Conservation (phyloP, 2,329 filamentous ascomycete species). For the Penicillium crustosum region DNA sequence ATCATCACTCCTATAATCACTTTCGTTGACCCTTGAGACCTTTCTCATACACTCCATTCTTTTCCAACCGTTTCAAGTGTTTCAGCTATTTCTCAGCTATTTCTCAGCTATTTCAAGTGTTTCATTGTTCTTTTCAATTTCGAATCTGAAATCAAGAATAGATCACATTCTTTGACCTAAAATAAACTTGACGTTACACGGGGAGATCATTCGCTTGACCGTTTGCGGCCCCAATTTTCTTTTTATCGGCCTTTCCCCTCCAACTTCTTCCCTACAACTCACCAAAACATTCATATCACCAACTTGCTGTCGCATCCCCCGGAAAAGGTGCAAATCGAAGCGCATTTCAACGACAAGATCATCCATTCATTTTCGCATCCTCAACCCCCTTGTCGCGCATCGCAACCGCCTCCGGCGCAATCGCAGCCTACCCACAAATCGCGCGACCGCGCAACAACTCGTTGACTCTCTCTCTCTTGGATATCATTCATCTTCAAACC, state of each 20-base stretch:
- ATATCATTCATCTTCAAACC: background rate
- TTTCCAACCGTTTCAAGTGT: slow-evolving; percentile 1
- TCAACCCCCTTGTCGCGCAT: slow-evolving; percentile 20
- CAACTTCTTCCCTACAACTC: slow-evolving; percentile 18
- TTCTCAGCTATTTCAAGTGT: background rate
- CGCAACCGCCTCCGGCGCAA: slow-evolving; percentile 37
- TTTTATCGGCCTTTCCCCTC: slow-evolving; percentile 26
- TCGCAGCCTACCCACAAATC: slow-evolving; percentile 21
- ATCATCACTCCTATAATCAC: slow-evolving; percentile 2
- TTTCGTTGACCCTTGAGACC: background rate
- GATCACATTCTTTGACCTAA: slow-evolving; percentile 11
- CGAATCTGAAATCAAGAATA: background rate
- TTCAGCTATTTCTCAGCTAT: no score
- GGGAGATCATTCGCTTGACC: slow-evolving; percentile 27
- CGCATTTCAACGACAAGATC: slow-evolving; percentile 19
- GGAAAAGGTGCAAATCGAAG: slow-evolving; percentile 23
- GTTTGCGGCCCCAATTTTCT: slow-evolving; percentile 28
- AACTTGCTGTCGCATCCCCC: slow-evolving; percentile 50
- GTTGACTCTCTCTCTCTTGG: slow-evolving; percentile 6
- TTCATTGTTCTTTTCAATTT: background rate
- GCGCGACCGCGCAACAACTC: slow-evolving; percentile 21
- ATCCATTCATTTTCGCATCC: slow-evolving; percentile 21
- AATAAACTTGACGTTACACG: slow-evolving; percentile 8
- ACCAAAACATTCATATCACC: slow-evolving; percentile 56
- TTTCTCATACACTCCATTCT: background rate